Base-by-base conservation (phyloP, 305 asterid genomes). In the Fraxinus floribunda region DNA sequence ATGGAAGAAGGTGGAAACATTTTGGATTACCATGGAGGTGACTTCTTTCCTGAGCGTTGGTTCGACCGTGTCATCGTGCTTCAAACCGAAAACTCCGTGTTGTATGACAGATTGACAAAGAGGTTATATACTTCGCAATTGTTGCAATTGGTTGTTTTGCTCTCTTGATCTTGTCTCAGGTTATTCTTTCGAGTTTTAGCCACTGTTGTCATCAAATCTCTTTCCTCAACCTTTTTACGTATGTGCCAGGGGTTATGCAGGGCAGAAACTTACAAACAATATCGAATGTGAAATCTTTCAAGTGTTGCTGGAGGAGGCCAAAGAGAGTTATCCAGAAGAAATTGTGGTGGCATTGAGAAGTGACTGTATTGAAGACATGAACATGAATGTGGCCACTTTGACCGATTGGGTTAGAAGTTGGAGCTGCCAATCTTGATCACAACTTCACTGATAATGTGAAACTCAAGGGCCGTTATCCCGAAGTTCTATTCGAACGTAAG, bases 31-130 rank as follows among this genome's bases (percentile, higher is more conserved):
- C 99, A 93, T 78, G 98, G 98, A 32, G 93, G 99, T 52, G 98
- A 96, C 84, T 96, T 96, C 89, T 96, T 96, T 79, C 98, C 99
- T 0, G 98, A 94, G 82, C 94, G 97, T 60, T 96, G 99, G 98
- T 97, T 97, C 5, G 94, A 97, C 77, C 89, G 64, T 29, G 95
- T 95, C 0, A 96, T 92, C 66, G 96, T 96, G 41, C 97, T 96
- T 66, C 98, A 92, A 88, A 91, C 98, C 3, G 95, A 92, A 39
- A 96, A 91, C 79, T 79, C 97, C 0, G 85, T 87, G 66, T 78
- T 96, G 91, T 94, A 93, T 84, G 99, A 93, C 80, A 90, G 98
- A 34, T 85, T 94, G 84, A 83, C 94, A n/a, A 89, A 88, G 86
- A 91, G 99, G 98, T 94, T 49, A 35, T 26, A 29, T 7, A 49